Evolutionary conservation across 352 stramenopile genomes (phyloP).

Genomic region (Globisporangium mamillatum): DNA sequence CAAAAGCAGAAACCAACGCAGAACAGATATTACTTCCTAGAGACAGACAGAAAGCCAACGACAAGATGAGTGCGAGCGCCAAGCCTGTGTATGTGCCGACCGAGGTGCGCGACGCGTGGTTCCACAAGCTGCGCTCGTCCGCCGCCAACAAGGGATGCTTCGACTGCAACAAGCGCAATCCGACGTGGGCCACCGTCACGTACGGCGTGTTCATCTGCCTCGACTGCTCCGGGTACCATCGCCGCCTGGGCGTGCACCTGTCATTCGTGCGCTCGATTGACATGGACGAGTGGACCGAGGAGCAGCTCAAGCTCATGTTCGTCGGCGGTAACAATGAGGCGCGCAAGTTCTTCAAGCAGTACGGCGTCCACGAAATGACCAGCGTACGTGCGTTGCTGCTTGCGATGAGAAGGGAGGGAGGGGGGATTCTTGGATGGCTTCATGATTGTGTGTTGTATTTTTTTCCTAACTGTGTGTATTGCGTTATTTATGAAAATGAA

Average conservation of each 20-base stretch:
- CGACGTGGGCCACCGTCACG: slow-evolving; percentile 93
- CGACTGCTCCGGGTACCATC: slow-evolving; percentile 93
- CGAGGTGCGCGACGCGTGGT: slow-evolving; percentile 77
- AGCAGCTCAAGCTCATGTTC: slow-evolving; percentile 92
- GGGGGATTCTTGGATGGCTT: not conserved
- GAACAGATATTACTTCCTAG: not conserved
- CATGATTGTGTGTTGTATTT: not conserved
- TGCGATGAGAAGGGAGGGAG: not conserved
- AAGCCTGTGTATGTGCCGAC: slow-evolving; percentile 77
- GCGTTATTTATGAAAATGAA: not conserved
- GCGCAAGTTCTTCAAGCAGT: slow-evolving; percentile 93
- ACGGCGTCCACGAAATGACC: slow-evolving; percentile 82
- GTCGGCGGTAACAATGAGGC: slow-evolving; percentile 92
- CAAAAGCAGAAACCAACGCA: slow-evolving; percentile 9
- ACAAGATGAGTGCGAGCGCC: slow-evolving; percentile 25
- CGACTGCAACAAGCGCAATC: slow-evolving; percentile 95
- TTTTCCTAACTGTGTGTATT: not conserved
- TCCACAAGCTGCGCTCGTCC: slow-evolving; percentile 76
- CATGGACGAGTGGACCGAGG: slow-evolving; percentile 95
- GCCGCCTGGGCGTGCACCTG: slow-evolving; percentile 91
- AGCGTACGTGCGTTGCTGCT: slow-evolving; percentile 45
- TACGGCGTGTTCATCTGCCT: slow-evolving; percentile 97
- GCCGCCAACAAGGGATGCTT: slow-evolving; percentile 92
- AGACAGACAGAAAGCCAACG: not conserved
- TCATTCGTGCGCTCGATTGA: slow-evolving; percentile 95